Evolutionary conservation across 331 rosid species (phyloP).

Genomic region (Prunus yedoensis): DNA sequence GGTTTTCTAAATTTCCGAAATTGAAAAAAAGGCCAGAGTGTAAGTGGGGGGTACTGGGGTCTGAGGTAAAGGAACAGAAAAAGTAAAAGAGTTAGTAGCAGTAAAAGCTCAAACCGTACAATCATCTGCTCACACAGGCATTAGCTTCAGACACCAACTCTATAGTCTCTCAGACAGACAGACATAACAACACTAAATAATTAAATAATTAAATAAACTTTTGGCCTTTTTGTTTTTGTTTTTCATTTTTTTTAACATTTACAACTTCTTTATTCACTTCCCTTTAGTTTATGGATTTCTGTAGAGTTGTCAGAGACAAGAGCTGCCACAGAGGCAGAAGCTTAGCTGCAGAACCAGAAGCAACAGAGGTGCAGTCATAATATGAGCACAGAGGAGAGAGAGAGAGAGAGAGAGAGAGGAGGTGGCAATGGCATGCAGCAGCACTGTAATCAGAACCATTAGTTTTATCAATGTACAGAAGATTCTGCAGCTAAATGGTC

Average conservation of each 20-base stretch:
- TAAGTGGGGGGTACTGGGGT: slow-evolving; percentile 46
- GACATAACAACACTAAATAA: slow-evolving; percentile 4
- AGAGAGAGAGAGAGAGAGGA: slow-evolving; percentile 23
- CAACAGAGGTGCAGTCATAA: slow-evolving; percentile 78
- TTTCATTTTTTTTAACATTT: slow-evolving; percentile 18
- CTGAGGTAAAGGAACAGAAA: slow-evolving; percentile 70
- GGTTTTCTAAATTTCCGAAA: slow-evolving; percentile 39
- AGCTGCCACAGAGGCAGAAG: slow-evolving; percentile 64
- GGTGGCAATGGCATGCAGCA: slow-evolving; percentile 48
- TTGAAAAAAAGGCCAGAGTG: slow-evolving; percentile 44
- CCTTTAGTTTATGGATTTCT: slow-evolving; percentile 79
- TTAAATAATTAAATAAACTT: too few species aligned
- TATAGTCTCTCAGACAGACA: slow-evolving; percentile 23
- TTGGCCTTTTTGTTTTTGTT: slow-evolving; percentile 19
- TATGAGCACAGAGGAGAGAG: slow-evolving; percentile 42
- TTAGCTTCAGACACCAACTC: slow-evolving; percentile 48
- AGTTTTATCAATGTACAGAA: slow-evolving; percentile 85
- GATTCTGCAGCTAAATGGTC: slow-evolving; percentile 90
- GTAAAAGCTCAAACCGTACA: slow-evolving; percentile 87
- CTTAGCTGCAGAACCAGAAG: slow-evolving; percentile 57
- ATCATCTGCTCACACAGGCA: background rate
- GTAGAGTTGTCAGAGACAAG: slow-evolving; percentile 94
- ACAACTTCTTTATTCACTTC: slow-evolving; percentile 7
- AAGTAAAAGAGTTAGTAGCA: slow-evolving; percentile 65
- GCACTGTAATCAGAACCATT: slow-evolving; percentile 75